Evolutionary conservation across 2,329 filamentous ascomycete species (phyloP).

Genomic region (Diplodia mutila): DNA sequence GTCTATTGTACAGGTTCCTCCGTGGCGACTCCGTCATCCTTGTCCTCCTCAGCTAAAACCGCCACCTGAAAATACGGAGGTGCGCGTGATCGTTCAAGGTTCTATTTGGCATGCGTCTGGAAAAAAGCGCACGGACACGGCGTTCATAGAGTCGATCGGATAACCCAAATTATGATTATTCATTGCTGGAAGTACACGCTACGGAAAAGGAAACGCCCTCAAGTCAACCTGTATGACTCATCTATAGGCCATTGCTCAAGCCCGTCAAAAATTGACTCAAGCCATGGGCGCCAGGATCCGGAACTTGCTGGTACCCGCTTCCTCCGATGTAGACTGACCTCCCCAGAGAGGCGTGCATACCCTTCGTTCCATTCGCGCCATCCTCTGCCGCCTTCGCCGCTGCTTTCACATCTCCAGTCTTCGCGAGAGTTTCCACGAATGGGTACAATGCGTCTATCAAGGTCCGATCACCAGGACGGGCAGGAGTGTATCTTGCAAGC

Average conservation of each 20-base stretch:
- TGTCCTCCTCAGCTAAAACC: conserved; percentile 71
- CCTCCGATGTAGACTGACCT: conserved; percentile 82
- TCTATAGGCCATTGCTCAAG: conserved; percentile 44
- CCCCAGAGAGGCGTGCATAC: conserved; percentile 88
- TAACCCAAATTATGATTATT: conserved; percentile 26
- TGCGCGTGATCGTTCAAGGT: conserved; percentile 19
- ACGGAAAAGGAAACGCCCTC: not conserved
- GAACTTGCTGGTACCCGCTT: conserved; percentile 71
- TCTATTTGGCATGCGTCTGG: conserved; percentile 24
- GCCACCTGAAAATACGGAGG: conserved; percentile 8
- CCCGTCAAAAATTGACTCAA: conserved; percentile 83
- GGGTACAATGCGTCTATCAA: conserved; percentile 87
- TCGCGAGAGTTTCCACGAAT: conserved; percentile 73
- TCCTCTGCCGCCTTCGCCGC: conserved; percentile 76
- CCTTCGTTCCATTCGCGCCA: conserved; percentile 83
- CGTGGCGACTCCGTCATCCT: conserved; percentile 87
- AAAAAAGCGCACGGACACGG: conserved; percentile 23
- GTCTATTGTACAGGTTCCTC: conserved; percentile 66
- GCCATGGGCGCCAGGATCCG: conserved; percentile 76
- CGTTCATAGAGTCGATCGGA: conserved; percentile 27
- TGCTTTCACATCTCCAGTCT: conserved; percentile 67
- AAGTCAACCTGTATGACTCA: conserved; percentile 14
- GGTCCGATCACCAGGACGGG: conserved; percentile 85
- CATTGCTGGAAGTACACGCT: conserved; percentile 3
- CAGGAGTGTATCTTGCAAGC: conserved; percentile 83